Conservation (phyloP, 2,329 filamentous ascomycete genomes). For the Karstenula rhodostoma region DNA sequence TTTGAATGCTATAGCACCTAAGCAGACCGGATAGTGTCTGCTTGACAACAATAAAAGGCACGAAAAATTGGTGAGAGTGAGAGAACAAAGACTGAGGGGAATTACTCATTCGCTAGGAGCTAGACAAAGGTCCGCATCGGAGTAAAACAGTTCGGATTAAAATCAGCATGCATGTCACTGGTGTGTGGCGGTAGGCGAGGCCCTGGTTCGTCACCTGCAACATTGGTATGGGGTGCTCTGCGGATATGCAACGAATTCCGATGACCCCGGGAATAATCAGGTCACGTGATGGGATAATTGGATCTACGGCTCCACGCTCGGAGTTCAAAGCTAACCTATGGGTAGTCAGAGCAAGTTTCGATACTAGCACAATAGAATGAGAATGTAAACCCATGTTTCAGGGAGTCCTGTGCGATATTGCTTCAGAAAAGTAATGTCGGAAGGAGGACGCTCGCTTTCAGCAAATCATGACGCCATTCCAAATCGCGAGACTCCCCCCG, state of each 20-base stretch:
- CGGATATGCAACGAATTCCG: not conserved
- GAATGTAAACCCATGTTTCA: no score
- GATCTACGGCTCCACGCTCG: no score
- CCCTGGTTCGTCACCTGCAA: constrained; percentile 13
- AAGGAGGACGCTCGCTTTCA: constrained; percentile 1
- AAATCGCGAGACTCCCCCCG: constrained; percentile 27
- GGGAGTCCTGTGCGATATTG: no score
- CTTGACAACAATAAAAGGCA: not conserved
- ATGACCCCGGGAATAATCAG: not conserved
- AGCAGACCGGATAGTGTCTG: constrained; percentile 2
- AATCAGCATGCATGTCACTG: constrained; percentile 7
- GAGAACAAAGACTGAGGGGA: not conserved
- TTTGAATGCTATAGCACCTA: not conserved
- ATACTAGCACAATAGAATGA: no score
- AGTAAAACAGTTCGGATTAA: constrained; percentile 6
- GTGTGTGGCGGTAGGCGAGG: constrained; percentile 2
- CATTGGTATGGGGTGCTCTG: not conserved
- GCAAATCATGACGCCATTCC: constrained; percentile 39
- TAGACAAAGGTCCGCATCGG: not conserved
- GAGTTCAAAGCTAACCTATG: no score
- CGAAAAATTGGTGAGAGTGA: not conserved
- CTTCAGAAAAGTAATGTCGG: no score
- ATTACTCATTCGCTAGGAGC: not conserved
- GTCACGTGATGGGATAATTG: not conserved
- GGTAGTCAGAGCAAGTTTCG: no score